phyloP scores from a whole-genome alignment of 1,284 basidiomycete genomes.

The Pisolithus thermaeus region DNA sequence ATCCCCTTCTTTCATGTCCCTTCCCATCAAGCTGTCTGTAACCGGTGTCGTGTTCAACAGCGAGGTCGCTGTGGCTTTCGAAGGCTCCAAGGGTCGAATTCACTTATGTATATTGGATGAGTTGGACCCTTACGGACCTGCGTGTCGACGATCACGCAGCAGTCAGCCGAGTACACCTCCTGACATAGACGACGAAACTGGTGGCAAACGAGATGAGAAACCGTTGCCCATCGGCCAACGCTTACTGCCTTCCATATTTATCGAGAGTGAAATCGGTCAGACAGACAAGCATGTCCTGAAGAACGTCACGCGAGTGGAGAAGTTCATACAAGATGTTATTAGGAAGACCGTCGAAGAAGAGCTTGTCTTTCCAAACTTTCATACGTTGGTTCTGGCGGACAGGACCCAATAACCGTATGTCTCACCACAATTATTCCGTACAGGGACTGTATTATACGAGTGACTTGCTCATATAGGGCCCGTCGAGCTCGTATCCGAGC shows the following conservation, averaged over 20 bases:
- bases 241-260: slow-evolving; percentile 85
- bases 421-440: slow-evolving; percentile 5
- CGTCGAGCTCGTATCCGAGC: slow-evolving; percentile 91
- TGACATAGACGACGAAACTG: slow-evolving; percentile 37
- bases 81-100: slow-evolving; percentile 73
- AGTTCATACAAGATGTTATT: slow-evolving; percentile 93
- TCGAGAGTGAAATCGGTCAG: slow-evolving; percentile 97
- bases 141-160: slow-evolving; percentile 35
- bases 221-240: slow-evolving; percentile 75
- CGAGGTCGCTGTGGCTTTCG: slow-evolving; percentile 87
- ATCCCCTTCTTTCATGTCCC: slow-evolving; percentile 89
- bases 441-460: slow-evolving; percentile 33
- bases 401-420: slow-evolving; percentile 8
- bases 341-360: slow-evolving; percentile 93
- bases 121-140: slow-evolving; percentile 72
- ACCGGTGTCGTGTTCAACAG: slow-evolving; percentile 85
- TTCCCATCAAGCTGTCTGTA: slow-evolving; percentile 89
- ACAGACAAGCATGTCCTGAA: slow-evolving; percentile 93
- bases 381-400: slow-evolving; percentile 69
- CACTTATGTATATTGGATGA: slow-evolving; percentile 89
- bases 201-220: slow-evolving; percentile 40
- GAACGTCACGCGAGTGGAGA: slow-evolving; percentile 95
- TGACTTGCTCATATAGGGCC: slow-evolving; percentile 94
- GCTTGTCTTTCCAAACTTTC: slow-evolving; percentile 90
- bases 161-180: slow-evolving; percentile 34